These are phyloP conservation scores for Globisporangium megalacanthum DNA, from an alignment of 352 stramenopile species.

Conservation along the genomic window DNA sequence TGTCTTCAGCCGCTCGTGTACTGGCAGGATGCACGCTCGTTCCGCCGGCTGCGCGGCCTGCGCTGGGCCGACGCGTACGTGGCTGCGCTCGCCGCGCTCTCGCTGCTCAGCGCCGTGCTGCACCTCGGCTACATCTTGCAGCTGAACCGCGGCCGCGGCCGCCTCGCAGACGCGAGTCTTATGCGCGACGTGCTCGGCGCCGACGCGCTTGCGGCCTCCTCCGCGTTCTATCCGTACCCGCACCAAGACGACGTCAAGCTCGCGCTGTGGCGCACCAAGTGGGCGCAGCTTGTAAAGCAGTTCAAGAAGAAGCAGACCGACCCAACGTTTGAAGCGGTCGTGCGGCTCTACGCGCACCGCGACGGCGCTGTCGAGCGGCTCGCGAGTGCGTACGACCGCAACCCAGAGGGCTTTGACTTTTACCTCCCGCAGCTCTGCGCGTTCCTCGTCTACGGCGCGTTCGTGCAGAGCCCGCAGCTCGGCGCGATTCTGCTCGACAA, in stretches of 20 bases:
- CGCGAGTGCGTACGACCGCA: slow-evolving; percentile 38
- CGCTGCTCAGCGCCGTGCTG: slow-evolving; percentile 43
- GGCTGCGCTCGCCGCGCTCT: slow-evolving; percentile 38
- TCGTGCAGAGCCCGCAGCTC: slow-evolving; percentile 58
- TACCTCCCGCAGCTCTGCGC: slow-evolving; percentile 82
- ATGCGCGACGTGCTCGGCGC: slow-evolving; percentile 51
- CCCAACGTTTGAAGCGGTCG: slow-evolving; percentile 75
- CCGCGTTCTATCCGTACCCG: slow-evolving; percentile 4
- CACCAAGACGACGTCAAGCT: slow-evolving; percentile 41
- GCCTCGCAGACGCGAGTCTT: slow-evolving; percentile 52
- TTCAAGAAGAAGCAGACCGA: slow-evolving; percentile 56
- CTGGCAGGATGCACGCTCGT: slow-evolving; percentile 43
- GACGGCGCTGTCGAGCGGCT: slow-evolving; percentile 57
- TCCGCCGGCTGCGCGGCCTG: slow-evolving; percentile 35
- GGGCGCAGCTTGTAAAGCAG: slow-evolving; percentile 66
- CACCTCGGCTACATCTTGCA: slow-evolving; percentile 75
- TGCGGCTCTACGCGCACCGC: slow-evolving; percentile 79
- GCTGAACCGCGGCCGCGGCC: slow-evolving; percentile 67
- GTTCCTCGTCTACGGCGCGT: slow-evolving; percentile 70
- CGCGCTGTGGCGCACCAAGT: slow-evolving; percentile 64
- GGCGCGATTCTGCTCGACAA: slow-evolving; percentile 67
- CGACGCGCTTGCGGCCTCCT: slow-evolving; percentile 5
- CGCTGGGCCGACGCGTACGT: slow-evolving; percentile 53
- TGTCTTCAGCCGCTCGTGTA: slow-evolving; percentile 68
- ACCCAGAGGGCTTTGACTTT: slow-evolving; percentile 73